Evolutionary conservation across 2,329 filamentous ascomycete genomes (phyloP), one percentile per base, ranked within the genome.

Genomic region (Ceratocystis eucalypticola): DNA sequence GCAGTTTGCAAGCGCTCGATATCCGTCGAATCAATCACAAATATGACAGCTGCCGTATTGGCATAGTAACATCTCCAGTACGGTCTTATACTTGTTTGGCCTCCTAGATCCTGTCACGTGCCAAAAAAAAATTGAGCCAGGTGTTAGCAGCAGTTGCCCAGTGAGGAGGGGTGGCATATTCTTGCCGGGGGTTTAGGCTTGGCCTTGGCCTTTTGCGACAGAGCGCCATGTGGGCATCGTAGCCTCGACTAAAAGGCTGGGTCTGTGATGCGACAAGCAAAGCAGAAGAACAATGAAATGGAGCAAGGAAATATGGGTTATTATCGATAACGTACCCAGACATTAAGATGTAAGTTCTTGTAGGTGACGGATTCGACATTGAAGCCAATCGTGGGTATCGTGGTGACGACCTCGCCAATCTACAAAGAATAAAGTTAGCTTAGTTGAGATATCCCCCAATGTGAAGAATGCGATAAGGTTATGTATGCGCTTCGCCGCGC

Each of bases 41-140:
- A 99, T 73, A 99, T 93, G 71, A 99, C 94, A 20, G 94, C 94
- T 37, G 94, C 93, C 0, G 94, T 99, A 80, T 99, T 97, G 74
- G 92, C 91, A 75, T 97, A 99, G 82, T 99, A 99, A 80, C 94
- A 99, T 76, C 94, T 85, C 94, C 94, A 99, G 80, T 99, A 99
- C 1, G 94, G 94, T 71, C 94, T 85, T 75, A 99, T 99, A 71
- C 89, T 95, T n/a, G 94, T 99, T 81, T 99, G 94, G 48, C 94
- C 94, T 74, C 94, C 93, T 61, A 97, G 82, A 79, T 97, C 93
- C 87, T 89, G 71, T 63, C 65, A 63, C 33, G 45, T 65, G 44
- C 33, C 61, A 33, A 41, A 22, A 12, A 48, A 22, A 22, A 22
- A 22, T 67, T 46, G 64, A 61, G 45, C 64, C 37, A 66, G 53